Base-by-base conservation (phyloP, 148 eudicot species). In the Camellia sinensis region DNA sequence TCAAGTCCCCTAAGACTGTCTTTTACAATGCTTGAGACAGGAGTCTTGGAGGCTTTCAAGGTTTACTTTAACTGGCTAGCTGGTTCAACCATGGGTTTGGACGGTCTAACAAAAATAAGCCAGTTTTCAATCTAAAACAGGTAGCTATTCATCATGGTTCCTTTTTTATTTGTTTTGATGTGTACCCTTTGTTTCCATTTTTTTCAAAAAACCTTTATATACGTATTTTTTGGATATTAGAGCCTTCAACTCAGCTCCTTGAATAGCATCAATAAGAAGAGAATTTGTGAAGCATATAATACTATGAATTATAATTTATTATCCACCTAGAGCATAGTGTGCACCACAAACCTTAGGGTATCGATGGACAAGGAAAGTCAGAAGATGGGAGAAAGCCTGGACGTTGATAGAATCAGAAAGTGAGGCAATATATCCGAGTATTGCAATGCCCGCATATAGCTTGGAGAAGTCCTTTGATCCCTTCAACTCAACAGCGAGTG, bases 371-470 rank as follows among this genome's bases (percentile, higher is more conserved):
- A 94, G 94, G 88, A 93, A 94, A 79, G 89, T 79, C 40, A 94
- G 86, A 69, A 96, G 90, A 87, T 88, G 88, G 44, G 93, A 79
- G 80, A 96, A 94, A 79, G 98, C 98, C 83, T 76, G 87, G 72
- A 67, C 77, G 80, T 85, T 88, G 80, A 94, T 83, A 11, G 97
- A 82, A 64, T 90, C 93, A 46, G 88, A 72, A 75, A 91, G 82
- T 75, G 95, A 94, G 52, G 98, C 94, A 71, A 92, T 89, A 85
- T 94, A 92, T 50, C 98, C 99, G 60, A 96, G 97, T 53, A 96
- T 82, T 44, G 97, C 92, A 77, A 96, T 92, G 77, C 98, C 99
- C 45, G 99, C 85, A 86, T 90, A 92, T 82, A 96, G 83, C 88
- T 96, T 96, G 57, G 92, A 76, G 83, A 96, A 96, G 82, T 96